phyloP scores from a whole-genome alignment of 805 yeast genomes.

The Wickerhamomyces tratensis region DNA sequence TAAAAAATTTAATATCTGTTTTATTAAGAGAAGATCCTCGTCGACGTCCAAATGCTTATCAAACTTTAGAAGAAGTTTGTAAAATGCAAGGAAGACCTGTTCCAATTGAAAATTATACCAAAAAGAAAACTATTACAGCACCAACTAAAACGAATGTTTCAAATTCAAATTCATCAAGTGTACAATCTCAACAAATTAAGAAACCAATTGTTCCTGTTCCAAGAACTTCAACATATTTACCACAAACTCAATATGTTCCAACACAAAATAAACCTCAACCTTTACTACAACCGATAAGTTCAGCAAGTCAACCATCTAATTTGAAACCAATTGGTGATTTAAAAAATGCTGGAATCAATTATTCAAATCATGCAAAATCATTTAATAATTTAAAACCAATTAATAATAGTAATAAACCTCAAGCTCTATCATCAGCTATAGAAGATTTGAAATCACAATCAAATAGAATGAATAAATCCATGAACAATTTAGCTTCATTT shows the following conservation, averaged over 20 bases:
- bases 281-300: not conserved
- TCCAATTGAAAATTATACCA: conserved; percentile 29
- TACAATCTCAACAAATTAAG: not conserved
- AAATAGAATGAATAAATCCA: not conserved
- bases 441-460: too few species aligned
- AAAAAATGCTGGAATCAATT: not conserved
- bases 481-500: too few species aligned
- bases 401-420: too few species aligned
- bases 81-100: conserved; percentile 43
- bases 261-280: too few species aligned
- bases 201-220: not conserved
- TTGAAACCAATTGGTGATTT: not conserved
- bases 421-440: not conserved
- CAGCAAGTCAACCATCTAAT: not conserved
- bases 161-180: not conserved
- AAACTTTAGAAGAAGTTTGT: conserved; percentile 59
- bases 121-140: conserved; percentile 14
- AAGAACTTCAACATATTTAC: conserved; percentile 4
- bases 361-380: not conserved
- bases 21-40: conserved; percentile 58
- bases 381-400: not conserved
- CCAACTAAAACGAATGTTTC: not conserved
- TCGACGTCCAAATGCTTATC: conserved; percentile 65
- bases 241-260: too few species aligned
- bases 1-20: conserved; percentile 55